phyloP scores from a whole-genome alignment of 371 early-diverging fungal species.

The Encephalitozoon romaleae region DNA sequence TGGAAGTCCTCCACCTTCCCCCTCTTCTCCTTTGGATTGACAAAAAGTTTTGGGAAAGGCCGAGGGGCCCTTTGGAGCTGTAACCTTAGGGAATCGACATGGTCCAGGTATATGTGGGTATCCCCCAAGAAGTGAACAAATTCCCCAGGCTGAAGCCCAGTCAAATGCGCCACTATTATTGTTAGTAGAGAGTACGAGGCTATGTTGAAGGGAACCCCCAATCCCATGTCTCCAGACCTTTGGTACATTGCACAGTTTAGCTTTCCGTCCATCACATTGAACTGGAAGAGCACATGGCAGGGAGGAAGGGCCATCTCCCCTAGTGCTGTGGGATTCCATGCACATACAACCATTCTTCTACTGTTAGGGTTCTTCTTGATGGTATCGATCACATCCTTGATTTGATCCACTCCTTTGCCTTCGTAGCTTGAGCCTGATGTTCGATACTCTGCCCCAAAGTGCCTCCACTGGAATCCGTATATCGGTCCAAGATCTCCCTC shows the following conservation, averaged over 20 bases:
- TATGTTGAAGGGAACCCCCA: slow-evolving; percentile 98
- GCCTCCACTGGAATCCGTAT: slow-evolving; percentile 99
- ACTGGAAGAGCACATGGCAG: slow-evolving; percentile 85
- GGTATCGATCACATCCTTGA: slow-evolving; percentile 75
- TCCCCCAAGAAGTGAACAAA: slow-evolving; percentile 91
- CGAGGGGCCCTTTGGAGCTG: slow-evolving; percentile 75
- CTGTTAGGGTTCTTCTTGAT: slow-evolving; percentile 71
- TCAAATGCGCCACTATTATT: slow-evolving; percentile 80
- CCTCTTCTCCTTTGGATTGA: slow-evolving; percentile 11
- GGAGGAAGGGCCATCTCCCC: slow-evolving; percentile 79
- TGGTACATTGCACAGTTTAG: slow-evolving; percentile 91
- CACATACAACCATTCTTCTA: slow-evolving; percentile 79
- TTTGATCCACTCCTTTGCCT: slow-evolving; percentile 85
- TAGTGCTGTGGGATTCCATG: slow-evolving; percentile 92
- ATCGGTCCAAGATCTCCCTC: slow-evolving; percentile 94
- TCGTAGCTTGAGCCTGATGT: slow-evolving; percentile 77
- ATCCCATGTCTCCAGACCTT: slow-evolving; percentile 90
- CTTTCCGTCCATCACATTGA: slow-evolving; percentile 67
- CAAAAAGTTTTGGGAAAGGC: slow-evolving; percentile 71
- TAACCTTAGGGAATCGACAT: slow-evolving; percentile 72
- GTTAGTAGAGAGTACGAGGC: slow-evolving; percentile 89
- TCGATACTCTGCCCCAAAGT: slow-evolving; percentile 87
- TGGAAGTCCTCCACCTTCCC: slow-evolving; percentile 70
- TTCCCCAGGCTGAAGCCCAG: slow-evolving; percentile 73
- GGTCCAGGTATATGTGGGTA: slow-evolving; percentile 86